Conservation (phyloP, 805 yeast species). For the Zygoascus biomembranicola region DNA sequence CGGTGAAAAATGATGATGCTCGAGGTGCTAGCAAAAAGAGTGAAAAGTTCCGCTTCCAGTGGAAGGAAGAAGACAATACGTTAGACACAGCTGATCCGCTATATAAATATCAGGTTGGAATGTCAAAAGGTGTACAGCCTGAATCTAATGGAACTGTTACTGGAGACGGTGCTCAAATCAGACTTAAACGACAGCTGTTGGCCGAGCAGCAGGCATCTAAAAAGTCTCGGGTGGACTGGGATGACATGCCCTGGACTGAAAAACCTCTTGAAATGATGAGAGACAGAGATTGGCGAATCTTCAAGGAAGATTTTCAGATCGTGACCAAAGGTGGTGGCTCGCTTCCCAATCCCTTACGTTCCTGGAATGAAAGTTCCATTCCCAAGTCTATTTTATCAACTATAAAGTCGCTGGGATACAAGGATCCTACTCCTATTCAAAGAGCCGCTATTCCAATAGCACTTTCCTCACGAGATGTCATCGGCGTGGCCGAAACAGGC, state of each 20-base stretch:
- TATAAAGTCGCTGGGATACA: constrained; percentile 33
- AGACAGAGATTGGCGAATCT: constrained; percentile 80
- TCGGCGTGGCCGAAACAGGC: constrained; percentile 95
- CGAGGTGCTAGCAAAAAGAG: background rate
- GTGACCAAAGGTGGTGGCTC: constrained; percentile 38
- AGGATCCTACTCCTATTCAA: constrained; percentile 83
- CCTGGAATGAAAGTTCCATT: constrained; percentile 60
- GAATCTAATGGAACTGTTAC: constrained; percentile 1
- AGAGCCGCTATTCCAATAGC: constrained; percentile 78
- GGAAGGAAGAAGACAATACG: constrained; percentile 68
- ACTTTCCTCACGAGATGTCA: constrained; percentile 49
- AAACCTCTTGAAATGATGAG: constrained; percentile 62
- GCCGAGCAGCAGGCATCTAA: background rate
- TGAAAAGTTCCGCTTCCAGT: constrained; percentile 51
- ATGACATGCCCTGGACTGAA: constrained; percentile 54
- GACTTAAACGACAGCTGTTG: background rate
- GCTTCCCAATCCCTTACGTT: constrained; percentile 53
- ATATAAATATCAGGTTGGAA: constrained; percentile 12
- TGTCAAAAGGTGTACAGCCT: background rate
- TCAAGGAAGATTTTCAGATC: constrained; percentile 71
- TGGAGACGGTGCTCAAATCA: constrained; percentile 16
- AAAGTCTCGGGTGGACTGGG: constrained; percentile 13
- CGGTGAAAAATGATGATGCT: background rate
- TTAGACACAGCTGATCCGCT: constrained; percentile 37
- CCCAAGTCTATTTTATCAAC: constrained; percentile 34